These are phyloP conservation scores for Scedosporium aurantiacum DNA, from an alignment of 2,329 filamentous ascomycete genomes.

Conservation along the genomic window DNA sequence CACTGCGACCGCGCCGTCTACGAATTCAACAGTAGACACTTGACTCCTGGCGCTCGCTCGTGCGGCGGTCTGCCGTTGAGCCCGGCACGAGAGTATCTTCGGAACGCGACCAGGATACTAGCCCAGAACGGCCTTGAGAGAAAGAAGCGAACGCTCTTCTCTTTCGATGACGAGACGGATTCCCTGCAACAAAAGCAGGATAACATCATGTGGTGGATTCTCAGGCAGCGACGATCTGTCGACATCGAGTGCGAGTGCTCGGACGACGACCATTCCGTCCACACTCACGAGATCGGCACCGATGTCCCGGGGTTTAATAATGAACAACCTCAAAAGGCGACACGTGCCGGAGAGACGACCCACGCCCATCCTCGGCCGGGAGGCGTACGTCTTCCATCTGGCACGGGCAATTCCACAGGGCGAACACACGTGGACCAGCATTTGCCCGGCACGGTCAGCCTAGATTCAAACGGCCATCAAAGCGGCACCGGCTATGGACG, in stretches of 20 bases:
- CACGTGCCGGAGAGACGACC: neutral
- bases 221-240: neutral
- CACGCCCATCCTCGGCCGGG: neutral
- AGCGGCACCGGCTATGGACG: neutral
- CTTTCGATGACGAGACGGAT: neutral
- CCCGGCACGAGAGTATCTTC: no score
- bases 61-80: neutral
- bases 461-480: neutral
- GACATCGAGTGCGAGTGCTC: neutral
- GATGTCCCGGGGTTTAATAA: neutral
- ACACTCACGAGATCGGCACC: neutral
- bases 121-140: neutral
- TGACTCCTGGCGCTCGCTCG: neutral
- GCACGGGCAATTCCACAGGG: neutral
- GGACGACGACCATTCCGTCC: neutral
- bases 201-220: neutral
- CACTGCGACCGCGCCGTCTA: neutral
- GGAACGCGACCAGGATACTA: no score
- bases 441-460: neutral
- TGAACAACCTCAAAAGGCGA: neutral
- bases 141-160: neutral
- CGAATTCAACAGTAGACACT: neutral
- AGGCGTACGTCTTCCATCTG: neutral
- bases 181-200: neutral
- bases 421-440: neutral